Evolutionary conservation across 2,329 filamentous ascomycete genomes (phyloP).

Genomic region (Purpureocillium lavendulum): DNA sequence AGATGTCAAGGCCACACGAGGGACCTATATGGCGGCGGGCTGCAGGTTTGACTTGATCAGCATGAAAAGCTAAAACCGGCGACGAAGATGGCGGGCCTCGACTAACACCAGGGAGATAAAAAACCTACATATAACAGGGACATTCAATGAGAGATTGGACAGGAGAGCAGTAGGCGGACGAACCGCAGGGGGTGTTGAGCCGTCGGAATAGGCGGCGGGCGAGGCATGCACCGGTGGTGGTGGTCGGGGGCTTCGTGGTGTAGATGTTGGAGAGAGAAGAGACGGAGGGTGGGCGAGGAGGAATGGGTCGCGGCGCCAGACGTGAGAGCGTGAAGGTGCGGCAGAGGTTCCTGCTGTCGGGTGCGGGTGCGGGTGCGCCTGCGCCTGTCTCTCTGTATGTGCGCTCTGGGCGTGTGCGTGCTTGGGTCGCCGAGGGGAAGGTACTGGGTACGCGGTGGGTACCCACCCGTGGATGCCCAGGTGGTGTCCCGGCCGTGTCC

Average conservation of each 20-base stretch:
- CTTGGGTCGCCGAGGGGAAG: too few species aligned
- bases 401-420: too few species aligned
- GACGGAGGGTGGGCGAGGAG: constrained; percentile 11
- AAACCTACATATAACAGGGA: constrained; percentile 4
- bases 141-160: constrained; percentile 2
- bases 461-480: too few species aligned
- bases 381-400: too few species aligned
- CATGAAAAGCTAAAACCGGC: constrained; percentile 1
- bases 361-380: too few species aligned
- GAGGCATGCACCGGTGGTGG: constrained; percentile 7
- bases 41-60: neutral
- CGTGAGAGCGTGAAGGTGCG: constrained; percentile 10
- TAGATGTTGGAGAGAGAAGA: constrained; percentile 14
- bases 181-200: constrained; percentile 1
- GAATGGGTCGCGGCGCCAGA: constrained; percentile 18
- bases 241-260: constrained; percentile 9
- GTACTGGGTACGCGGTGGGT: too few species aligned
- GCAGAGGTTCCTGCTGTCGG: constrained; percentile 11
- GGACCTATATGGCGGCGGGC: too few species aligned
- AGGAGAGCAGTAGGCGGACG: constrained; percentile 1
- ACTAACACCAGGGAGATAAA: constrained; percentile 6
- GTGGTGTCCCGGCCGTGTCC: too few species aligned
- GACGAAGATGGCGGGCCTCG: neutral
- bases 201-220: constrained; percentile 3
- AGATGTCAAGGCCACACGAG: too few species aligned